Evolutionary conservation across 2,329 filamentous ascomycete genomes (phyloP), one percentile per base, ranked within the genome.

Genomic region (Diaporthe ampelina): DNA sequence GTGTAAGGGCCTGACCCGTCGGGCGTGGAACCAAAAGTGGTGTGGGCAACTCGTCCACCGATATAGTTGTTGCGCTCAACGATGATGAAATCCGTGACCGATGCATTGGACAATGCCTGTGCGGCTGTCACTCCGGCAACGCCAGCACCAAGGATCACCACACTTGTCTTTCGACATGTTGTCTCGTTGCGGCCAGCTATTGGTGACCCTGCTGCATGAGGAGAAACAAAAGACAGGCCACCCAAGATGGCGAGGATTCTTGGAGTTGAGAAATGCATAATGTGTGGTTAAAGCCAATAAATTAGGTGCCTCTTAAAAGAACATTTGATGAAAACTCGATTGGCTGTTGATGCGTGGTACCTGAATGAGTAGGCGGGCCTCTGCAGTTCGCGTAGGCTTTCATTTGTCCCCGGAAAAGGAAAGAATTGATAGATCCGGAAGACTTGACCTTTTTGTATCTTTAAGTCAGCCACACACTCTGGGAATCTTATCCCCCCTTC

Each of bases 61-160:
- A 56, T 56, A 9, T 56, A 56, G 26, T 56, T 56, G 13, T 56
- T 56, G 52, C 52, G 52, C 26, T 56, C 52, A 5, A 56, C 52
- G 26, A 56, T 56, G 52, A 56, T 9, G 52, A 56, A 56, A 19
- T 56, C 52, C 4, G 52, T 56, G 52, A 56, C 26, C 7, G 52
- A 56, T 5, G 52, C 52, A 56, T 56, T 56, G 26, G 52, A 56
- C 3, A 56, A 56, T 21, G 52, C 26, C 52, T 56, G 40, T 19
- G 40, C 40, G 15, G 40, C 40, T 19, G 40, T 43, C 40, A 43
- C 40, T 43, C 40, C 40, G 4, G 40, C 40, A 15, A 43, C 40
- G 40, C 40, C 40, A 43, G 40, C 40, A 43, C 40, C 40, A 9
- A 58, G 29, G 9, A 58, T 24, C 29, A 37, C 56, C 19, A 58